Evolutionary conservation across 1,284 basidiomycete species (phyloP), one percentile per base, ranked within the genome.

Genomic region (Albatrellus sp.): DNA sequence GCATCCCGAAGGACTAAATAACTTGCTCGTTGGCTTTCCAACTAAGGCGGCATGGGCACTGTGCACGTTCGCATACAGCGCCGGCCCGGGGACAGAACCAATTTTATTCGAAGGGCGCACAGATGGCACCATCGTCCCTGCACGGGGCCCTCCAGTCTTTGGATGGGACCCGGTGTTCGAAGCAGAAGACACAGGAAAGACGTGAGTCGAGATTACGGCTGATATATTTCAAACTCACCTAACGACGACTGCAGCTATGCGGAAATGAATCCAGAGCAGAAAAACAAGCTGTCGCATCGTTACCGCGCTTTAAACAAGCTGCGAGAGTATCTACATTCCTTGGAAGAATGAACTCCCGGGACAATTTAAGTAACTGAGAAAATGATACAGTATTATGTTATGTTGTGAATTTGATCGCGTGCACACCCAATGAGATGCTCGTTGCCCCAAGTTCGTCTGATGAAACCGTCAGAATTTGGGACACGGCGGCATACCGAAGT

Each of bases 121-220:
- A 1, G 77, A 89, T 38, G 94, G 94, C 1, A 71, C 65, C 17
- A 93, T 98, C 44, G 96, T 98, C 0, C 78, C 79, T 19, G 74
- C 93, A 0, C 68, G 93, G 39, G 94, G 94, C 0, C 74, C 80
- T 0, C 67, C 68, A 13, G 63, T 74, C 17, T 96, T 84, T 64
- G 92, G 78, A 13, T 98, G 94, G 96, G 92, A 98, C 63, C 75
- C 92, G 0, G 68, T 90, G 5, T 96, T 98, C 58, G 78, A 94
- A 61, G 82, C 85, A 0, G 72, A 79, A 40, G 81, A 73, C 12
- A 80, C 74, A 11, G 77, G 79, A 17, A 69, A 82, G 58, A 92
- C 90, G 87, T 90, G 52, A 50, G 81, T 63, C 24, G 42, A 28
- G 31, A 34, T 16, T 37, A 37, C 33, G 14, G 14, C 35, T 17